A percentile compares a stretch with the other conserved stretches of the same genome.
phyloP scores from a whole-genome alignment of 495 filamentous ascomycete genomes.

The Aspergillus wentii region DNA sequence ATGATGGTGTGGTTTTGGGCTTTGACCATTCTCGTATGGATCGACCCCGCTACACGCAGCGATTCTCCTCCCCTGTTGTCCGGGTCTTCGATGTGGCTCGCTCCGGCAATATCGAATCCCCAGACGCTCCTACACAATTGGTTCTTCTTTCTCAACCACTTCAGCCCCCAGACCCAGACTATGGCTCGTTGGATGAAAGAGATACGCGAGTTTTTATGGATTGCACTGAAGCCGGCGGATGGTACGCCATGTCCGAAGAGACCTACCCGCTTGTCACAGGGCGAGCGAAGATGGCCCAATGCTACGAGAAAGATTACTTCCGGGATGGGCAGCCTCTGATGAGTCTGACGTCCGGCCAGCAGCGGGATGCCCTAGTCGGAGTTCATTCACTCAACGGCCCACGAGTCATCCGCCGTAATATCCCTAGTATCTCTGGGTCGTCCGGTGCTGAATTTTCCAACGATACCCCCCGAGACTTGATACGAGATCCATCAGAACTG shows the following conservation, averaged over 20 bases:
- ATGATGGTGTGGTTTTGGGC: constrained; percentile 82
- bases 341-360: constrained; percentile 37
- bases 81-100: constrained; percentile 88
- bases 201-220: constrained; percentile 78
- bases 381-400: constrained; percentile 46
- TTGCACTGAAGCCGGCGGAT: constrained; percentile 75
- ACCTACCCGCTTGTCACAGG: constrained; percentile 80
- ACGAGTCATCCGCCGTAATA: constrained; percentile 25
- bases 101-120: constrained; percentile 51
- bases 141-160: constrained; percentile 83
- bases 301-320: constrained; percentile 56
- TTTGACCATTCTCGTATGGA: constrained; percentile 61
- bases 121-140: constrained; percentile 54
- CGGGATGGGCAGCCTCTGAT: constrained; percentile 35
- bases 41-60: constrained; percentile 56
- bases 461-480: constrained; percentile 36
- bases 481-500: constrained; percentile 35
- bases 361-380: constrained; percentile 46
- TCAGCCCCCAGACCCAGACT: constrained; percentile 56
- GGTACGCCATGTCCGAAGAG: constrained; percentile 89
- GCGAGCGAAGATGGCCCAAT: constrained; percentile 58
- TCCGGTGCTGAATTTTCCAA: constrained; percentile 28
- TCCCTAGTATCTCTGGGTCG: constrained; percentile 31
- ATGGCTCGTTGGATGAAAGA: constrained; percentile 50
- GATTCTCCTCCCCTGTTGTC: constrained; percentile 77